Conservation (phyloP, 2,329 filamentous ascomycete genomes). For the Talaromyces albobiverticillius region DNA sequence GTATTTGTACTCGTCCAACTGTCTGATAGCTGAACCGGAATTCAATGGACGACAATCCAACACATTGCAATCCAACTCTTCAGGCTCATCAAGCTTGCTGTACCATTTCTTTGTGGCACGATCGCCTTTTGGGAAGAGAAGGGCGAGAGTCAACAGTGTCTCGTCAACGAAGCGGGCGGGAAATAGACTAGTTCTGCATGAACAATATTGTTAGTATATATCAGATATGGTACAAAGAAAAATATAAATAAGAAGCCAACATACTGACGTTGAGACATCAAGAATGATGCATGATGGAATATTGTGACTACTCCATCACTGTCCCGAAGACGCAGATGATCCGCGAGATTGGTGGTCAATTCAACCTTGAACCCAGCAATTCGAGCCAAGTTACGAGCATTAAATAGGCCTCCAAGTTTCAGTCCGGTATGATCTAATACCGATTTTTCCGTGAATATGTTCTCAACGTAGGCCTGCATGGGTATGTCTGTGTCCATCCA, state of each 20-base stretch:
- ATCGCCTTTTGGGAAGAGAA: conserved; percentile 7
- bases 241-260: too few species aligned
- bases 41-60: too few species aligned
- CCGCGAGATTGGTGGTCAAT: conserved; percentile 41
- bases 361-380: conserved; percentile 37
- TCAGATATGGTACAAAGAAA: neutral
- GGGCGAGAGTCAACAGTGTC: neutral
- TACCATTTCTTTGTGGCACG: neutral
- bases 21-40: neutral
- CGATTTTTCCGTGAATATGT: neutral
- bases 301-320: conserved; percentile 39
- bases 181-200: neutral
- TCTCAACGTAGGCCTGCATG: neutral
- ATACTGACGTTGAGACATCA: conserved; percentile 26
- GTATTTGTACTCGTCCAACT: conserved; percentile 29
- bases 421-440: neutral
- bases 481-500: neutral
- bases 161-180: neutral
- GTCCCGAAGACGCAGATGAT: conserved; percentile 40
- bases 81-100: neutral
- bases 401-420: neutral
- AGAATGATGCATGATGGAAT: conserved; percentile 42
- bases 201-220: neutral
- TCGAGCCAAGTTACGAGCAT: conserved; percentile 18
- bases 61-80: neutral